These are phyloP conservation scores for Leptosphaerulina australis DNA, from an alignment of 2,329 filamentous ascomycete genomes.

Conservation along the genomic window DNA sequence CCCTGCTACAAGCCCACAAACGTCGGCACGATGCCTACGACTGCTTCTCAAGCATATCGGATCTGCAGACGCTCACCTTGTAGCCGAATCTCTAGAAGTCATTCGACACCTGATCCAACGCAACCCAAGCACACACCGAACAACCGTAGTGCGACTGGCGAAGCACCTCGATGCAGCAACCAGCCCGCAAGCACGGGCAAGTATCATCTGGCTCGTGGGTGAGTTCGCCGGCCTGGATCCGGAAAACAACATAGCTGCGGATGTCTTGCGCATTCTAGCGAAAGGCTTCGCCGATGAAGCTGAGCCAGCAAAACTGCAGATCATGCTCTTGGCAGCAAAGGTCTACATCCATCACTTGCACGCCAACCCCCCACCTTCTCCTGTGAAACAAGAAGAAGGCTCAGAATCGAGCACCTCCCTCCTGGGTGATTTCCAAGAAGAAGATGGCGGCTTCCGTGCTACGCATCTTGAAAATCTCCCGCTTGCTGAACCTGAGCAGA, in stretches of 20 bases:
- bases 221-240: conserved; percentile 84
- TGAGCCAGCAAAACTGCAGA: conserved; percentile 87
- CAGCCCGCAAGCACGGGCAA: conserved; percentile 86
- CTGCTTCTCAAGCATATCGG: conserved; percentile 87
- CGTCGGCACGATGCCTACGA: conserved; percentile 76
- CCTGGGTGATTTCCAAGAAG: conserved; percentile 42
- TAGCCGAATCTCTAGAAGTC: conserved; percentile 91
- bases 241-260: conserved; percentile 88
- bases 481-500: conserved; percentile 21
- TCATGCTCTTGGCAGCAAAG: conserved; percentile 91
- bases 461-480: conserved; percentile 27
- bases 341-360: conserved; percentile 91
- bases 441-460: conserved; percentile 45
- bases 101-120: conserved; percentile 96
- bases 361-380: conserved; percentile 55
- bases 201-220: conserved; percentile 96
- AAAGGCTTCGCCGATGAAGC: conserved; percentile 85
- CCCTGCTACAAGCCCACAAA: conserved; percentile 43
- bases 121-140: conserved; percentile 77
- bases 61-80: conserved; percentile 82
- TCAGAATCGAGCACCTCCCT: conserved; percentile 30
- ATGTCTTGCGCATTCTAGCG: conserved; percentile 85
- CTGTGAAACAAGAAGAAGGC: conserved; percentile 43
- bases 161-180: conserved; percentile 89
- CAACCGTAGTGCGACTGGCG: conserved; percentile 85